A percentile compares a stretch with the other conserved stretches of the same genome.
phyloP scores from a whole-genome alignment of 306 rosid species.

The Oemleria cerasiformis region DNA sequence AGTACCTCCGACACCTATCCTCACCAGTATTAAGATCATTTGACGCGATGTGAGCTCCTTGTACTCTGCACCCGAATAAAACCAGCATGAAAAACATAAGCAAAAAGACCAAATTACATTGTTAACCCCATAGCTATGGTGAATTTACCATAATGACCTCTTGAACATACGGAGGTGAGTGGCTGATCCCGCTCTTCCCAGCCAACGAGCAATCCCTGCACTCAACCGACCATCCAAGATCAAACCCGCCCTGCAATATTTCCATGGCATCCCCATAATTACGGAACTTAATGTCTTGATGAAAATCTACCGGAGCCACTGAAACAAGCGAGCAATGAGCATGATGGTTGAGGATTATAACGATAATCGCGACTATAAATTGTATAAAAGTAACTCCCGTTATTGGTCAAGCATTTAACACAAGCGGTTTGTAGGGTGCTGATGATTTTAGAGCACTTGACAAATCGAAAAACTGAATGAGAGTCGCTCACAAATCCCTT shows the following conservation, averaged over 20 bases:
- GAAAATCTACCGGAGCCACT: slow-evolving; percentile 1
- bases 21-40: not conserved
- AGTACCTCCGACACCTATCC: slow-evolving; percentile 2
- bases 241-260: slow-evolving; percentile 12
- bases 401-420: slow-evolving; percentile 2
- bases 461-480: not conserved
- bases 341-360: not conserved
- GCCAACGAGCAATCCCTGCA: slow-evolving; percentile 23
- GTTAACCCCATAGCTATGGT: no score
- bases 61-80: slow-evolving; percentile 6
- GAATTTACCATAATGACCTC: not conserved
- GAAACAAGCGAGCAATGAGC: slow-evolving; percentile 9
- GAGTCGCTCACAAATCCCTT: not conserved
- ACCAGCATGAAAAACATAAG: no score
- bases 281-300: not conserved
- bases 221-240: slow-evolving; percentile 21
- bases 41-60: not conserved
- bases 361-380: not conserved
- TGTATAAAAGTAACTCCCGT: not conserved
- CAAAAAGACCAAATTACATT: no score
- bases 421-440: not conserved
- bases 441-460: slow-evolving; percentile 22
- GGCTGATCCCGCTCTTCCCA: not conserved
- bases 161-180: not conserved
- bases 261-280: slow-evolving; percentile 2